Percentiles rank a stretch among this genome's conserved stretches.
Conservation (phyloP, 805 yeast genomes). For the Candida vartiovaarae region DNA sequence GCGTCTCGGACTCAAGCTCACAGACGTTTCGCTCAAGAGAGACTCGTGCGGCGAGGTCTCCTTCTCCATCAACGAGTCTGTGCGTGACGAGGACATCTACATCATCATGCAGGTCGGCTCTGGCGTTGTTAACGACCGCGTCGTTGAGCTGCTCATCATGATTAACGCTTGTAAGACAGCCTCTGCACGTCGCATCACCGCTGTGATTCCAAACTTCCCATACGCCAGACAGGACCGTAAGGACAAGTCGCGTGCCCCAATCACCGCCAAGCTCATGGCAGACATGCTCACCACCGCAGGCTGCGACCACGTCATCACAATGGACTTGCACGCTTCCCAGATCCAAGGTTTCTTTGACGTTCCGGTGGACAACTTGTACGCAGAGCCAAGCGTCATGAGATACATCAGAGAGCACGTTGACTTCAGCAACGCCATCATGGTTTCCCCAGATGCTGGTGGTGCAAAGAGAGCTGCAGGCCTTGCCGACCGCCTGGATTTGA, state of each 20-base stretch:
- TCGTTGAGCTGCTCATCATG: slow-evolving; percentile 68
- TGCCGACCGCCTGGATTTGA: slow-evolving; percentile 72
- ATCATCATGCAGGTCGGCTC: slow-evolving; percentile 76
- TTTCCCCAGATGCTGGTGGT: slow-evolving; percentile 89
- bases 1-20: slow-evolving; percentile 50
- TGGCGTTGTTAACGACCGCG: slow-evolving; percentile 69
- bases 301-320: slow-evolving; percentile 78
- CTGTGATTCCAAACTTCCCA: slow-evolving; percentile 76
- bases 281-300: slow-evolving; percentile 80
- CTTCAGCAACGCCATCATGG: slow-evolving; percentile 58
- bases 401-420: slow-evolving; percentile 60
- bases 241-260: slow-evolving; percentile 80
- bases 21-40: slow-evolving; percentile 57
- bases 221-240: slow-evolving; percentile 87
- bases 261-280: slow-evolving; percentile 80
- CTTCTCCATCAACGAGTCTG: slow-evolving; percentile 72
- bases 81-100: slow-evolving; percentile 78
- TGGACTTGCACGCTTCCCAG: slow-evolving; percentile 87
- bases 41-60: slow-evolving; percentile 70
- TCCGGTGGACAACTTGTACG: slow-evolving; percentile 79
- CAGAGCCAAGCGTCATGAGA: slow-evolving; percentile 75
- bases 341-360: slow-evolving; percentile 81
- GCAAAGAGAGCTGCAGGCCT: slow-evolving; percentile 84
- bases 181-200: slow-evolving; percentile 76
- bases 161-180: slow-evolving; percentile 80